Base-by-base conservation (phyloP, 2,329 filamentous ascomycete species). In the Scleromitrula shiraiana region DNA sequence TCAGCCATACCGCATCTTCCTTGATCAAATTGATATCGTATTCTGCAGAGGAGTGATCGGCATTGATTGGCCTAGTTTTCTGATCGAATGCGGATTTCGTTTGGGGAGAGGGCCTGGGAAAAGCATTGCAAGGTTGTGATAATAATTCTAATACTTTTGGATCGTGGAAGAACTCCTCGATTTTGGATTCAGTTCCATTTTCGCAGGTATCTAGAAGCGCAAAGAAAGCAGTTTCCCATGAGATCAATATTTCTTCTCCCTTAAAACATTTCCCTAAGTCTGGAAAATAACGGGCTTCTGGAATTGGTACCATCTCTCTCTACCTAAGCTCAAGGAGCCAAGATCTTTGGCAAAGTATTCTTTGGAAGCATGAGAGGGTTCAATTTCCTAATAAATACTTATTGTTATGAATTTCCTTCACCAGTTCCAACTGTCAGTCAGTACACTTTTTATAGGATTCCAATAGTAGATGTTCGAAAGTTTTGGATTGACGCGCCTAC, bases 31-130 rank as follows among this genome's bases (percentile, higher is more conserved):
- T 80, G 56, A 95, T 73, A 61, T 90, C 80, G 63, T 84, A 87
- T 49, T 78, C 77, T 33, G 78, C 76, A 58, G 78, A 79, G 5
- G 78, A 78, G 15, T 85, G 80, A 1, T 87, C 80, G 41, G 89
- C 79, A 64, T 95, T 85, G 52, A 96, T 94, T 5, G 89, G 85
- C 19, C 89, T 85, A 1, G 87, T 95, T 66, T 83, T 89, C 17
- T 85, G 85, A 52, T 94, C 85, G 62, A 94, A 94, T 15, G 78
- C 76, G 56, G 77, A 74, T 65, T 82, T 86, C 24, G 84, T 77
- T 59, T 79, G 73, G 43, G 78, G 64, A 55, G 76, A 80, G 1
- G 82, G 72, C 54, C 74, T 60, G 50, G 77, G 69, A 65, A 91
- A 95, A 35, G 83, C 80, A 53, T 74, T 75, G 60, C 82, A 74